Evolutionary conservation across 805 yeast species (phyloP), one percentile per base, ranked within the genome.

Genomic region (Spathaspora boniae): DNA sequence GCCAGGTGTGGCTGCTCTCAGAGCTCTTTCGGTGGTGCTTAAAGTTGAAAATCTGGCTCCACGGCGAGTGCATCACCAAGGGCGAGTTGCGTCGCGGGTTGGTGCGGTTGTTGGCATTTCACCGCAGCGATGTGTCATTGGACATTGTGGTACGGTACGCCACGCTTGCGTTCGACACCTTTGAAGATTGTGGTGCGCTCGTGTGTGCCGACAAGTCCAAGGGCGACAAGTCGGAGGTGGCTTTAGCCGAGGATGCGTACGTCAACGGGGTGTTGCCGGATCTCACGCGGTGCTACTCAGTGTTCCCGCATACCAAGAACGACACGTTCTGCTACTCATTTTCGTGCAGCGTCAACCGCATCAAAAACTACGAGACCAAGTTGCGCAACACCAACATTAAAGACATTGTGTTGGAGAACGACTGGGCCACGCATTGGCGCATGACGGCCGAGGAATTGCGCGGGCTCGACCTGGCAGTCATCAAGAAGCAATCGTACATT

Each of bases 371-470:
- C 34, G 62, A 50, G 36, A 37, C 46, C 2, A 42, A 44, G 21
- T 44, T 53, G 44, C 46, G 45, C 31, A 48, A 48, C 26, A 54
- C 53, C 9, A 51, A 54, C 29, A 45, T 55, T 11, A 43, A 47
- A 30, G 60, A 56, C n/a, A 48, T 56, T 6, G 50, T 47, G 4
- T 53, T 68, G 32, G 76, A 51, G 44, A 65, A 47, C 53, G 78
- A 78, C 40, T 81, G 87, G 87, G 75, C 78, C 0, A 68, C 75
- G 7, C 81, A 78, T 47, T 81, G 86, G 87, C 69, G 74, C 32
- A 45, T 81, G 9, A 65, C 80, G 0, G 67, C 70, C 3, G 77
- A 73, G 16, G 82, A 78, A 31, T 50, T 80, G 18, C 54, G 65
- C 15, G 70, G 64, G n/a, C 59, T 76, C 6, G 78, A 71, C 34